Conservation (phyloP, 306 rosid genomes). For the Cicer yamashitae region DNA sequence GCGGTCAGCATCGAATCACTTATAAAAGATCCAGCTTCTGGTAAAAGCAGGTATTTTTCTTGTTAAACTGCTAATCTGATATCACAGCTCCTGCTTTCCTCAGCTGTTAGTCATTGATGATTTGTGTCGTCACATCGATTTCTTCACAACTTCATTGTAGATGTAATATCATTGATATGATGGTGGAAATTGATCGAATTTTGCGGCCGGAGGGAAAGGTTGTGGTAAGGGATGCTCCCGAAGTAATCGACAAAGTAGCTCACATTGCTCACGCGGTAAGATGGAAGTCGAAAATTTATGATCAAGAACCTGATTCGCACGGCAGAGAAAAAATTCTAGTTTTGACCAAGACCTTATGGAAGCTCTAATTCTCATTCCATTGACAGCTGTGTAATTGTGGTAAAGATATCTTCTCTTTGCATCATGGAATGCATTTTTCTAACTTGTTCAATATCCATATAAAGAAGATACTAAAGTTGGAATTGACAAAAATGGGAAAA, state of each 20-base stretch:
- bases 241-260: conserved; percentile 73
- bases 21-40: conserved; percentile 64
- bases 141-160: conserved; percentile 51
- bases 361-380: conserved; percentile 55
- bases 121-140: neutral
- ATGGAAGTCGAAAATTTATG: conserved; percentile 71
- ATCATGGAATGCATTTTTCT: conserved; percentile 48
- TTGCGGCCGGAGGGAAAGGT: conserved; percentile 89
- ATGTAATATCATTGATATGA: conserved; percentile 86
- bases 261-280: conserved; percentile 67
- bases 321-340: conserved; percentile 76
- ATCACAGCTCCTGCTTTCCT: conserved; percentile 1
- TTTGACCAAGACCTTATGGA: conserved; percentile 78
- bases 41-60: conserved; percentile 69
- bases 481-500: conserved; percentile 43
- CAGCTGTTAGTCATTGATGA: conserved; percentile 22
- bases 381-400: conserved; percentile 55
- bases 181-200: conserved; percentile 93
- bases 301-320: conserved; percentile 74
- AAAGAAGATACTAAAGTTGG: conserved; percentile 46
- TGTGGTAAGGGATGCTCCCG: conserved; percentile 77
- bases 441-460: conserved; percentile 47
- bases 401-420: conserved; percentile 53
- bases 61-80: conserved; percentile 26
- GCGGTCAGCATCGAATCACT: conserved; percentile 82